Percentiles rank a stretch among this genome's conserved stretches.
Evolutionary conservation across 2,329 filamentous ascomycete species (phyloP).

Genomic region (Ophiognomonia clavigignenti-juglandacearum): DNA sequence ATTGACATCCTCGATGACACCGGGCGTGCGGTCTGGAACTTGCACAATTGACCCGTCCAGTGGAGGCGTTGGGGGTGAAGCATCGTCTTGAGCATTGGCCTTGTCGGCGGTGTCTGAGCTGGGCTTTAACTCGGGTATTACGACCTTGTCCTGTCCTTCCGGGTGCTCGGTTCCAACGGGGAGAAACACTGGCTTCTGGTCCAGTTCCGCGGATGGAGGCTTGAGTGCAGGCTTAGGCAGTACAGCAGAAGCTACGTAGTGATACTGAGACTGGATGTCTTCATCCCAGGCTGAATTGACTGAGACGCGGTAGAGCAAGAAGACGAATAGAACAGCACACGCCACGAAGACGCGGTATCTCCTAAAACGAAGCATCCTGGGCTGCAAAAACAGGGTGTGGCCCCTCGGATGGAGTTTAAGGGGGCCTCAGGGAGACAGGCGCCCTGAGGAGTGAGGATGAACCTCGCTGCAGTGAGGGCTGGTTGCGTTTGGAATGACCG

Average conservation of each 20-base stretch:
- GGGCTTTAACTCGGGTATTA: constrained; percentile 25
- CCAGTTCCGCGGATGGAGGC: not conserved
- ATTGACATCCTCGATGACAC: constrained; percentile 17
- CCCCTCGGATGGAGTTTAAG: not conserved
- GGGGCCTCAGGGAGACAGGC: not conserved
- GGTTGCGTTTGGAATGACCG: too few species aligned
- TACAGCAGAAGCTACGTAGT: constrained; percentile 3
- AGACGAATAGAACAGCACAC: constrained; percentile 48
- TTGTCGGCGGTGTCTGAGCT: constrained; percentile 22
- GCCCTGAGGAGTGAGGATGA: not conserved
- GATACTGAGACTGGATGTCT: constrained; percentile 10
- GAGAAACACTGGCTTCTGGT: constrained; percentile 1
- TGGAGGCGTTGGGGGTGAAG: constrained; percentile 21
- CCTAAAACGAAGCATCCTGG: constrained; percentile 50
- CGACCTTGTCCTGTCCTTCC: constrained; percentile 15
- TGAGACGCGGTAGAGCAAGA: constrained; percentile 48
- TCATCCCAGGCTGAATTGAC: constrained; percentile 34
- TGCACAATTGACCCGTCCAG: constrained; percentile 22
- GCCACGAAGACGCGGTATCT: constrained; percentile 58
- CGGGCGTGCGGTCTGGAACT: constrained; percentile 26
- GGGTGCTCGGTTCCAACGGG: constrained; percentile 1
- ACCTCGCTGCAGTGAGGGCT: too few species aligned
- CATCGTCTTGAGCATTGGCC: constrained; percentile 16
- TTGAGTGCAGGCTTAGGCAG: constrained; percentile 1
- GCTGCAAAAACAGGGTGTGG: not conserved